Percentiles rank a stretch among this genome's conserved stretches.
phyloP scores from a whole-genome alignment of 2,329 filamentous ascomycete species.

The Xylariales sp. region DNA sequence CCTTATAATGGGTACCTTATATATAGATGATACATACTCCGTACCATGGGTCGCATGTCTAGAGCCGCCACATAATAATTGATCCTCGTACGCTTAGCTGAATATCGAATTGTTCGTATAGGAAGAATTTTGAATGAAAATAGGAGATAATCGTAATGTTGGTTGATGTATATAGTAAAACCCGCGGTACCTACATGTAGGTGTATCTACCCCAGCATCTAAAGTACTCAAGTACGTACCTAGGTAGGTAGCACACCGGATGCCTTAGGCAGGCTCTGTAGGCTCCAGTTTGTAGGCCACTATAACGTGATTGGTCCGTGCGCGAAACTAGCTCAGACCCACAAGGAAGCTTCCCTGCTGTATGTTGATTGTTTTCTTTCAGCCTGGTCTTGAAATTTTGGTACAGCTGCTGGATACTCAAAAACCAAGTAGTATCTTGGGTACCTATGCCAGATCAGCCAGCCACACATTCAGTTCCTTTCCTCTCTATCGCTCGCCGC shows the following conservation, averaged over 20 bases:
- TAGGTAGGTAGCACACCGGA: too few relatives aligned
- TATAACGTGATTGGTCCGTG: constrained; percentile 36
- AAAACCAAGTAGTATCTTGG: not conserved
- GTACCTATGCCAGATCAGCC: not conserved
- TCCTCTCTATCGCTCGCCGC: constrained; percentile 1
- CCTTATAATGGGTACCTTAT: not conserved
- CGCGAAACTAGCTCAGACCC: constrained; percentile 21
- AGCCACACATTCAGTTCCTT: not conserved
- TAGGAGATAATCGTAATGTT: not conserved
- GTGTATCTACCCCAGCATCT: too few relatives aligned
- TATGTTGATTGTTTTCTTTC: constrained; percentile 50
- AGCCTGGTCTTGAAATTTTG: constrained; percentile 45
- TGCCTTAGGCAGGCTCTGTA: not conserved
- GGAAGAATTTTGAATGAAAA: not conserved
- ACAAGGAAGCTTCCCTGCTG: constrained; percentile 30
- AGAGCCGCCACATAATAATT: constrained; percentile 6
- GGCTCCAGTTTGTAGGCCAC: not conserved
- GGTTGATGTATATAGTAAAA: too few relatives aligned
- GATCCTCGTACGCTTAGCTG: not conserved
- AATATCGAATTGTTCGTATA: not conserved
- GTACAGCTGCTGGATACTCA: constrained; percentile 8
- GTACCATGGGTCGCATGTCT: not conserved
- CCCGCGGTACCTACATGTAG: too few relatives aligned
- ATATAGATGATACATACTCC: constrained; percentile 1
- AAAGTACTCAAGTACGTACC: not conserved